Percentiles rank a stretch among this genome's conserved stretches.
Evolutionary conservation across 2,329 filamentous ascomycete species (phyloP).

Genomic region (Pseudogymnoascus sp.): DNA sequence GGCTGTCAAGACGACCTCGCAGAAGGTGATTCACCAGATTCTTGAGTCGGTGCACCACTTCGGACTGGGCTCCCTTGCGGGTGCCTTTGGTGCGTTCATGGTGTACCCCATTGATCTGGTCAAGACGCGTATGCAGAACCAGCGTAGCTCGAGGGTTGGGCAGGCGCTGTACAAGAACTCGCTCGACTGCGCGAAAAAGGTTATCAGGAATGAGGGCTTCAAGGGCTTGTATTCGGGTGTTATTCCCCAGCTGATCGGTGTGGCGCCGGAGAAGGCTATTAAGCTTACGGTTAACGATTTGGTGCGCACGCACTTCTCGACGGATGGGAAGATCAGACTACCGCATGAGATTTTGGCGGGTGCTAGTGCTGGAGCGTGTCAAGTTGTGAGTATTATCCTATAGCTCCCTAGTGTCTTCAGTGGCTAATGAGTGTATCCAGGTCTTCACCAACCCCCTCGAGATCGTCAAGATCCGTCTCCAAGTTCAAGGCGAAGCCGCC

Average conservation of each 20-base stretch:
- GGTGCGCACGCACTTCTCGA: conserved; percentile 66
- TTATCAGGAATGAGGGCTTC: conserved; percentile 85
- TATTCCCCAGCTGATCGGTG: conserved; percentile 87
- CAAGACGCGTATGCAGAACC: conserved; percentile 98
- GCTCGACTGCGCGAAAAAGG: conserved; percentile 87
- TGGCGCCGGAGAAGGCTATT: conserved; percentile 98
- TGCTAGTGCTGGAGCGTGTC: conserved; percentile 82
- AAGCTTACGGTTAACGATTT: conserved; percentile 98
- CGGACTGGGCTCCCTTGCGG: conserved; percentile 75
- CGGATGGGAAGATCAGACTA: conserved; percentile 63
- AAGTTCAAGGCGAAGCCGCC: conserved; percentile 91
- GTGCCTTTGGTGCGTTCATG: conserved; percentile 98
- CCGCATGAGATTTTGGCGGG: conserved; percentile 74
- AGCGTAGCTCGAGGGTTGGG: conserved; percentile 72
- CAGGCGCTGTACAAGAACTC: conserved; percentile 95
- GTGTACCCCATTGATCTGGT: conserved; percentile 98
- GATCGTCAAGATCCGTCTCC: conserved; percentile 97
- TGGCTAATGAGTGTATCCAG: conserved; percentile 33
- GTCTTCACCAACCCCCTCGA: conserved; percentile 97
- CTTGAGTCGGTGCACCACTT: conserved; percentile 86
- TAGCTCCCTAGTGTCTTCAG: neutral
- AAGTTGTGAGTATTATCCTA: conserved; percentile 64
- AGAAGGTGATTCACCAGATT: conserved; percentile 52
- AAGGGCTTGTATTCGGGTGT: conserved; percentile 89
- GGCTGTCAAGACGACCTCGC: conserved; percentile 46